These are phyloP conservation scores for Plectosphaerella cucumerina DNA, from an alignment of 2,329 filamentous ascomycete species.

Conservation along the genomic window DNA sequence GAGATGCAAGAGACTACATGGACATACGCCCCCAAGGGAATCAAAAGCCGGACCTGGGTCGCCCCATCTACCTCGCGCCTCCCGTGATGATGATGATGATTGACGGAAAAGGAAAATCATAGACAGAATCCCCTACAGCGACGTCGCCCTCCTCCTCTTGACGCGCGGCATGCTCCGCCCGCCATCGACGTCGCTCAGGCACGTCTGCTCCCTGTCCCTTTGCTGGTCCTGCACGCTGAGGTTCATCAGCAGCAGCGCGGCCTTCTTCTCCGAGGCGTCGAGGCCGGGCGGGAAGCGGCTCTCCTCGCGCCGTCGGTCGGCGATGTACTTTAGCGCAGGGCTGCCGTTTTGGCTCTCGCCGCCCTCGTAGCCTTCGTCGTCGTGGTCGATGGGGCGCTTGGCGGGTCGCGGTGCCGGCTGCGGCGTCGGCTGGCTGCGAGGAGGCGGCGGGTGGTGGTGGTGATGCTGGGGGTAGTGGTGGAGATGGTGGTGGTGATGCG, in stretches of 20 bases:
- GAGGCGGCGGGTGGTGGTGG: background rate
- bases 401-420: constrained; percentile 8
- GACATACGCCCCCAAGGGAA: background rate
- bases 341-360: constrained; percentile 14
- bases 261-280: constrained; percentile 36
- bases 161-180: constrained; percentile 22
- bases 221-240: constrained; percentile 34
- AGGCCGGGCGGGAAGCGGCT: constrained; percentile 4
- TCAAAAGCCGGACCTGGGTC: constrained; percentile 1
- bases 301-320: constrained; percentile 7
- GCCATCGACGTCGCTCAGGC: constrained; percentile 13
- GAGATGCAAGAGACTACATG: background rate
- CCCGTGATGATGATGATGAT: background rate
- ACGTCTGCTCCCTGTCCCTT: constrained; percentile 5
- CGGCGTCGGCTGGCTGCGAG: constrained; percentile 6
- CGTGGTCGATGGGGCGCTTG: constrained; percentile 23
- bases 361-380: constrained; percentile 16
- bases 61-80: constrained; percentile 3
- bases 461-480: background rate
- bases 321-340: constrained; percentile 9
- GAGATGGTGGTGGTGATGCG: too few species aligned
- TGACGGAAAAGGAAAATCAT: constrained; percentile 4
- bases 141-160: constrained; percentile 37
- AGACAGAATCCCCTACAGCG: constrained; percentile 21
- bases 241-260: constrained; percentile 43